Base-by-base conservation (phyloP, 2,329 filamentous ascomycete species). In the Macrophomina pseudophaseolina region DNA sequence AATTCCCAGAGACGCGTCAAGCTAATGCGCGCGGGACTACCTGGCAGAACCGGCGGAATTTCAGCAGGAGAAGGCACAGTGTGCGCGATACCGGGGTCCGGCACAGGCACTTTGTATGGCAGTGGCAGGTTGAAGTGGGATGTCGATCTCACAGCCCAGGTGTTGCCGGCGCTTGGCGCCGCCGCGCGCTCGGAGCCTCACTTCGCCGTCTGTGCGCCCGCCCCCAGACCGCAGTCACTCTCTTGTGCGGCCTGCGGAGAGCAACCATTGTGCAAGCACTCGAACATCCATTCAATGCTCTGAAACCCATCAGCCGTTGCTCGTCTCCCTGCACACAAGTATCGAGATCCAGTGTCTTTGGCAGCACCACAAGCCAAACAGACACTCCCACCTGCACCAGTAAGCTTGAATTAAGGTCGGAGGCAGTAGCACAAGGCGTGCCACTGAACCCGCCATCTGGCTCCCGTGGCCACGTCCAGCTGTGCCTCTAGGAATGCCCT, bases 71-170 rank as follows among this genome's bases (percentile, higher is more conserved):
- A 62, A 62, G 58, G 58, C n/a, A 62, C 58, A 44, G 42, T 62
- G 42, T 38, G 58, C 58, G 44, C 58, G 58, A 44, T 35, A 62
- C 58, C 44, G 58, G 32, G 44, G n/a, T 33, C 58, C 40, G 60
- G 49, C 49, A 42, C 12, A 44, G 60, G 46, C 38, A 53, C 46
- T 64, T 53, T 53, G 60, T 64, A 35, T 64, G 60, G 60, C 60
- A 64, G 60, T 52, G 49, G 33, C 46, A 52, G 49, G 60, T 42
- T 53, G 60, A 64, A 64, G 60, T 64, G 60, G 60, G 60, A 64
- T 64, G 60, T 64, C 46, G 60, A 64, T 64, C 60, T 48, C 44
- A 16, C 32, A 38, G 58, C 44, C 58, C 58, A 48, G 42, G 44
- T 49, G 40, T 60, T 48, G 56, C 56, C 56, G 56, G 40, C 16